phyloP scores from a whole-genome alignment of 2,329 filamentous ascomycete species.

The Chrysosphaeria jannelii region DNA sequence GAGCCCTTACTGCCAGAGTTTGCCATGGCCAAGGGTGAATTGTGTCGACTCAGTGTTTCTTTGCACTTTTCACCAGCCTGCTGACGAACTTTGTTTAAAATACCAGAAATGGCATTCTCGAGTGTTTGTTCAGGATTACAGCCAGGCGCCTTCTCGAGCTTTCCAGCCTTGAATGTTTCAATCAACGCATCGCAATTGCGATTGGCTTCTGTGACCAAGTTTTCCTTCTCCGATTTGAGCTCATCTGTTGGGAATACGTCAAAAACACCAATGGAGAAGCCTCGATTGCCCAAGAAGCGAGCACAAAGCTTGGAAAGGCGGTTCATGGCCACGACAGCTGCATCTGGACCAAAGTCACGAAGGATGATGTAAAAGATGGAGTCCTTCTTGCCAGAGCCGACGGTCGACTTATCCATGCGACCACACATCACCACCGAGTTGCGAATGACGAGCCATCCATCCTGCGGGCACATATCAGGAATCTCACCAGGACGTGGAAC shows the following conservation, averaged over 20 bases:
- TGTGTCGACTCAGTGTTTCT: conserved; percentile 63
- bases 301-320: conserved; percentile 73
- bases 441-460: conserved; percentile 72
- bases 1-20: conserved; percentile 92
- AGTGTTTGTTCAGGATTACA: conserved; percentile 79
- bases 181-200: conserved; percentile 60
- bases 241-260: conserved; percentile 64
- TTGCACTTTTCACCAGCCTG: conserved; percentile 80
- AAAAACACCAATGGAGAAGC: conserved; percentile 86
- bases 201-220: conserved; percentile 52
- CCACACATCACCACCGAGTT: conserved; percentile 97
- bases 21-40: conserved; percentile 87
- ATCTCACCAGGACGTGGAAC: conserved; percentile 23
- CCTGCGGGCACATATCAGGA: conserved; percentile 55
- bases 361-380: conserved; percentile 93
- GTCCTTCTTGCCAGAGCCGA: conserved; percentile 93
- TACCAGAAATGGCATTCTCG: conserved; percentile 71
- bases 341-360: conserved; percentile 74
- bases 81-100: conserved; percentile 73
- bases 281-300: conserved; percentile 60
- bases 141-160: conserved; percentile 59
- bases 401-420: conserved; percentile 88
- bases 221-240: conserved; percentile 42
- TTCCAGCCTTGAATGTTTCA: conserved; percentile 46
- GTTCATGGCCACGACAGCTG: conserved; percentile 79